Evolutionary conservation across 352 stramenopile genomes (phyloP), one percentile per base, ranked within the genome.

Genomic region (Pythium angustatum): DNA sequence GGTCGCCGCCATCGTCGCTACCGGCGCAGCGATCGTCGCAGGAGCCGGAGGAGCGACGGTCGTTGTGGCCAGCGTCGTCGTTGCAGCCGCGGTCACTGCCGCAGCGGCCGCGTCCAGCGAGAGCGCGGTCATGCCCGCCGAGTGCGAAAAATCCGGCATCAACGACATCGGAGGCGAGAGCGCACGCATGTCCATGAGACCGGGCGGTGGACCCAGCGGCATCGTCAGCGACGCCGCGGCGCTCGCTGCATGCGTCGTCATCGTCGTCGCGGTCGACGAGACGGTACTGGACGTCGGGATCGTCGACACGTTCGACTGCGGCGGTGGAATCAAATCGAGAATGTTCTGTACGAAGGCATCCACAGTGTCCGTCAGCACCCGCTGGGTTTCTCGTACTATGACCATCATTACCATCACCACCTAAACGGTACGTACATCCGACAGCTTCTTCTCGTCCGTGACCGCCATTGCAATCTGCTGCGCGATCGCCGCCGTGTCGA

Each of bases 361-460:
- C n/a, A n/a, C n/a, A n/a, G n/a, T n/a, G n/a, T n/a, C n/a, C 33
- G 33, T 38, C 33, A 38, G 12, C 12, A 38, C 33, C 33, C 33
- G 15, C 14, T n/a, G 15, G 6, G 36, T 19, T 43, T 19, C 36
- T 43, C 36, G 7, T n/a, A n/a, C n/a, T n/a, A n/a, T n/a, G n/a
- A n/a, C n/a, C n/a, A n/a, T n/a, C n/a, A n/a, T n/a, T n/a, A n/a
- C n/a, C n/a, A n/a, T n/a, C n/a, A 19, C 12, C 7, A 17, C 36
- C 4, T 38, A 9, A 43, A 43, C 6, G 7, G 4, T 17, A 43
- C 64, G 33, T 65, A 91, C 83, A 78, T 91, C 83, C 19, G 83
- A 91, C 14, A 91, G 78, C 56, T 91, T 91, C 63, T 90, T 88
- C 59, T 90, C 83, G 64, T 91, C 83, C 11, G 74, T 77, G 17